Conservation (phyloP, 2,329 filamentous ascomycete species). For the Nannizzia gypsea region DNA sequence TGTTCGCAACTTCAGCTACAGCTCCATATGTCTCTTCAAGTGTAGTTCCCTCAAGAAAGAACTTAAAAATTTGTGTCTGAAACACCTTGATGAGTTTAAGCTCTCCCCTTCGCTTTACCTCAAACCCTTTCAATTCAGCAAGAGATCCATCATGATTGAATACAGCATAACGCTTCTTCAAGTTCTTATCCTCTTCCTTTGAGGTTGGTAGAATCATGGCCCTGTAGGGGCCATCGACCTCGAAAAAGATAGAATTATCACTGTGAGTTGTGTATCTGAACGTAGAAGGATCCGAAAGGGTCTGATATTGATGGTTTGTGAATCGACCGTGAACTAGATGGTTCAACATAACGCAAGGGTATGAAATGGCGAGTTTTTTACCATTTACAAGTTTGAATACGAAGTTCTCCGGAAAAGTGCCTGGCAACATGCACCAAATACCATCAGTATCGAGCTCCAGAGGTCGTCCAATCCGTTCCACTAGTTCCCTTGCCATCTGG, state of each 20-base stretch:
- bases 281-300: constrained; percentile 61
- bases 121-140: constrained; percentile 92
- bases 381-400: constrained; percentile 87
- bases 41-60: constrained; percentile 85
- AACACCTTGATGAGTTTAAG: constrained; percentile 99
- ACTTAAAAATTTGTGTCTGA: constrained; percentile 98
- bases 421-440: constrained; percentile 98
- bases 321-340: constrained; percentile 90
- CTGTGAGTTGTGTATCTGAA: constrained; percentile 94
- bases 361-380: constrained; percentile 93
- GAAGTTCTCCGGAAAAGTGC: constrained; percentile 93
- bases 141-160: constrained; percentile 97
- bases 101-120: constrained; percentile 93
- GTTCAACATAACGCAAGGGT: constrained; percentile 98
- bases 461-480: constrained; percentile 84
- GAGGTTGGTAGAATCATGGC: constrained; percentile 96
- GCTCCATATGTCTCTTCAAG: constrained; percentile 79
- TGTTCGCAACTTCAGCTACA: constrained; percentile 88
- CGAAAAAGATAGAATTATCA: constrained; percentile 99
- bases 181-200: constrained; percentile 97
- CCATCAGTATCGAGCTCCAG: constrained; percentile 94
- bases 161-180: constrained; percentile 98
- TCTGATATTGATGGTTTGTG: constrained; percentile 96
- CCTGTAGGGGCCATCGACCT: constrained; percentile 93
- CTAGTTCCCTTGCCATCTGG: constrained; percentile 84